These are phyloP conservation scores for Penicillium verrucosum DNA, from an alignment of 2,329 filamentous ascomycete genomes.

Conservation along the genomic window DNA sequence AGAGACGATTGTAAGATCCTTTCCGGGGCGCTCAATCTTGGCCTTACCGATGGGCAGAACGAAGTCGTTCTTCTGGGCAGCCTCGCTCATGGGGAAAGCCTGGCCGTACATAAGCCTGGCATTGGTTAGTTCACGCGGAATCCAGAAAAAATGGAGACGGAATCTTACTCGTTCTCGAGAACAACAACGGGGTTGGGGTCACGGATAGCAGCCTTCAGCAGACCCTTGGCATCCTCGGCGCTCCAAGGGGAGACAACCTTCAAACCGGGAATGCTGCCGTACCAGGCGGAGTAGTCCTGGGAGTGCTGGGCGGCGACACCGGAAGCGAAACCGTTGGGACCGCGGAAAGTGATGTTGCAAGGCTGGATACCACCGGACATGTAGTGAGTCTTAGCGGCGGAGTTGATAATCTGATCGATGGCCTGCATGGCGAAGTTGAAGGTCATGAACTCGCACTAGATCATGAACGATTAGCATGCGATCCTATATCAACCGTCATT, in stretches of 20 bases:
- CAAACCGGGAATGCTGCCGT: slow-evolving; percentile 93
- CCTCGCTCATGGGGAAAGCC: slow-evolving; percentile 94
- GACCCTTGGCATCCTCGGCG: slow-evolving; percentile 95
- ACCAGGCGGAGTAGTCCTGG: slow-evolving; percentile 98
- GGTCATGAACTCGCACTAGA: slow-evolving; percentile 98
- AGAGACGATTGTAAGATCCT: slow-evolving; percentile 92
- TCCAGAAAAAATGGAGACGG: not conserved
- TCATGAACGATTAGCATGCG: slow-evolving; percentile 6
- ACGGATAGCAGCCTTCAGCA: slow-evolving; percentile 94
- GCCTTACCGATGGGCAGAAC: slow-evolving; percentile 97
- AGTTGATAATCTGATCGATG: slow-evolving; percentile 99
- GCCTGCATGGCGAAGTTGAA: slow-evolving; percentile 99
- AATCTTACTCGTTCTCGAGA: slow-evolving; percentile 72
- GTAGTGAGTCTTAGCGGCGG: slow-evolving; percentile 97
- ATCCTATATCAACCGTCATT: not conserved
- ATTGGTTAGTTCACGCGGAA: not conserved
- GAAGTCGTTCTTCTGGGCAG: slow-evolving; percentile 92
- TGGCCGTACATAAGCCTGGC: slow-evolving; percentile 78
- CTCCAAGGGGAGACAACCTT: slow-evolving; percentile 98
- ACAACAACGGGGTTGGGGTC: slow-evolving; percentile 96
- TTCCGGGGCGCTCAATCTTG: slow-evolving; percentile 95
- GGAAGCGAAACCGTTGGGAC: slow-evolving; percentile 94
- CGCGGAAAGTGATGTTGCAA: slow-evolving; percentile 99
- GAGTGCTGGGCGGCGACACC: slow-evolving; percentile 98
- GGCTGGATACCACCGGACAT: slow-evolving; percentile 99